Evolutionary conservation across 225 moss, liverwort and hornwort species (phyloP), one percentile per base, ranked within the genome.

Genomic region (Takakia lepidozioides): DNA sequence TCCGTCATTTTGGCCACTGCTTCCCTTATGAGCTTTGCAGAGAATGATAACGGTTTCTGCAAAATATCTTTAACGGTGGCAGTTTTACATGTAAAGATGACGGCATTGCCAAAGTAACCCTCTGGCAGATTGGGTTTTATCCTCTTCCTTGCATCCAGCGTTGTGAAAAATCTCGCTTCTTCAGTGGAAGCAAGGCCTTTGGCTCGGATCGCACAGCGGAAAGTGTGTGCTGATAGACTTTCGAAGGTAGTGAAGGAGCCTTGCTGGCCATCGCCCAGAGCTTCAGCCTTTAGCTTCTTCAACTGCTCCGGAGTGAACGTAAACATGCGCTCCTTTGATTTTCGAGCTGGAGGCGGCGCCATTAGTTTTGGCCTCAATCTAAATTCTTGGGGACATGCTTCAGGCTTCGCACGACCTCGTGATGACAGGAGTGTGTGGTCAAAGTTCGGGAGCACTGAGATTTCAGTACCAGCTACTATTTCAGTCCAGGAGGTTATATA

Each of bases 51-150:
- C 1, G 76, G 72, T 24, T 66, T 65, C 37, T 62, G 43, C 18
- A 76, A 40, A 8, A 76, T 40, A 2, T 81, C 76, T 29, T 71
- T 52, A 1, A 65, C 72, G 3, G 48, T 62, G 2, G 69, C 59
- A 22, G 58, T 29, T 55, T 53, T 27, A n/a, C 51, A 52, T 0
- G 81, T 72, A 20, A 76, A 69, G 3, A 81, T 58, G 51, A 76
- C 69, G 8, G 75, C 81, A 27, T 81, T 81, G 22, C 81, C 81
- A 2, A 65, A 72, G 49, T 81, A 81, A 3, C 72, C 76, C 13
- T 76, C 76, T 3, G 75, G 81, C 27, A 81, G 29, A 46, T 80
- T 76, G 1, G 81, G 81, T 30, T 72, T 66, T 27, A 75, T 43
- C 43, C 81, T 62, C 58, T 63, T 75, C 65, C 81, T 59, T 0